Conservation (phyloP, 345 rosid species). For the Salix koriyanagi region DNA sequence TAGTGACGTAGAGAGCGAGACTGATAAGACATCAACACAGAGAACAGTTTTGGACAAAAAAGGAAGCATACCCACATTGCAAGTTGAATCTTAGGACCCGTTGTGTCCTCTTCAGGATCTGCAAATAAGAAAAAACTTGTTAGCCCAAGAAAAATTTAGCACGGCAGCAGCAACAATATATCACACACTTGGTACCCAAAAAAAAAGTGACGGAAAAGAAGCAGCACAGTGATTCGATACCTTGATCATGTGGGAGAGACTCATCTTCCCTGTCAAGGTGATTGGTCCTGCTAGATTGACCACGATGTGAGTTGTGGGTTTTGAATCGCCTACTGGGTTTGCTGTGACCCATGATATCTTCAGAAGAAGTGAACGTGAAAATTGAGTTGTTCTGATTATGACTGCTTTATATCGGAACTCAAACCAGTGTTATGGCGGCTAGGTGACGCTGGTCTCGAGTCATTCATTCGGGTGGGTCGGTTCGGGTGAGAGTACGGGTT, state of each 20-base stretch:
- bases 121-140: conserved; percentile 8
- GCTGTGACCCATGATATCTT: conserved; percentile 43
- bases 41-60: not conserved
- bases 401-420: no score
- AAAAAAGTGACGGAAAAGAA: not conserved
- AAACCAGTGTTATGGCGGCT: no score
- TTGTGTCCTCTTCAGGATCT: conserved; percentile 55
- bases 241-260: conserved; percentile 52
- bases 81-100: conserved; percentile 64
- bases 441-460: no score
- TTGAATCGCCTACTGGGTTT: conserved; percentile 42
- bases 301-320: conserved; percentile 36
- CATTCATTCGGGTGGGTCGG: no score
- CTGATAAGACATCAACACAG: not conserved
- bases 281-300: conserved; percentile 44
- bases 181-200: conserved; percentile 19
- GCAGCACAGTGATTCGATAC: conserved; percentile 12
- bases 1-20: not conserved
- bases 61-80: conserved; percentile 83
- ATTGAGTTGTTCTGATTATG: no score
- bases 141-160: not conserved
- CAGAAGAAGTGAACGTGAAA: not conserved
- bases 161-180: conserved; percentile 1
- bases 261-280: conserved; percentile 50
- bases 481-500: no score